A percentile compares a stretch with the other conserved stretches of the same genome.
Evolutionary conservation across 371 early-diverging fungal genomes (phyloP).

Genomic region (Apophysomyces sp.): DNA sequence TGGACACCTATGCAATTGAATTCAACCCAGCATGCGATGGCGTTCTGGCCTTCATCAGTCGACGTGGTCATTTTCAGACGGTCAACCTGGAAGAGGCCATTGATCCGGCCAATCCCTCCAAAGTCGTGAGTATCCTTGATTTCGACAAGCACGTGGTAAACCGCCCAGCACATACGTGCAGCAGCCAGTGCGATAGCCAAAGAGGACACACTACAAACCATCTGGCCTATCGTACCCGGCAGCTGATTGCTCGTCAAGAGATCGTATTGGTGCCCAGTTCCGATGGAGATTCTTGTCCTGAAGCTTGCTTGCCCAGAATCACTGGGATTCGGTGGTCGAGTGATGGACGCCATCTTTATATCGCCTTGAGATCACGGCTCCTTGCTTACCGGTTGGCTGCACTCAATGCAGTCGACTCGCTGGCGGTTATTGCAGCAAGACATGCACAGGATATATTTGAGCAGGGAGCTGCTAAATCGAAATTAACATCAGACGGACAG

Average conservation of each 20-base stretch:
- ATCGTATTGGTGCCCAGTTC: constrained; percentile 58
- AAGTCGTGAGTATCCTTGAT: constrained; percentile 11
- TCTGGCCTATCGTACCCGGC: constrained; percentile 9
- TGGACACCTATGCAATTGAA: constrained; percentile 46
- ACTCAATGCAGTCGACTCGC: background rate
- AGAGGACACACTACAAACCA: background rate
- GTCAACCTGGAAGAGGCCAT: constrained; percentile 40
- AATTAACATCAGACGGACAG: background rate
- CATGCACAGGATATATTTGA: constrained; percentile 14
- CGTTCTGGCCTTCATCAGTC: constrained; percentile 51
- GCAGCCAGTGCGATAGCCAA: background rate
- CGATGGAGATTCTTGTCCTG: constrained; percentile 38
- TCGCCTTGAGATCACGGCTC: constrained; percentile 55
- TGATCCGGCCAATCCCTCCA: background rate
- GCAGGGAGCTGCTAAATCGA: background rate
- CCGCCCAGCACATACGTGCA: background rate
- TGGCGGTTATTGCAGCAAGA: constrained; percentile 11
- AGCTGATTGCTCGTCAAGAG: constrained; percentile 39
- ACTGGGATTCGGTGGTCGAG: constrained; percentile 59
- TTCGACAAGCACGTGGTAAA: background rate
- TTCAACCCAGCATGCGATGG: constrained; percentile 56
- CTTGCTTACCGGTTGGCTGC: constrained; percentile 43
- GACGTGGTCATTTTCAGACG: constrained; percentile 61
- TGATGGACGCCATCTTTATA: constrained; percentile 52
- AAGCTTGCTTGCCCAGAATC: constrained; percentile 54